phyloP scores from a whole-genome alignment of 1,284 basidiomycete genomes.

The Malassezia slooffiae region DNA sequence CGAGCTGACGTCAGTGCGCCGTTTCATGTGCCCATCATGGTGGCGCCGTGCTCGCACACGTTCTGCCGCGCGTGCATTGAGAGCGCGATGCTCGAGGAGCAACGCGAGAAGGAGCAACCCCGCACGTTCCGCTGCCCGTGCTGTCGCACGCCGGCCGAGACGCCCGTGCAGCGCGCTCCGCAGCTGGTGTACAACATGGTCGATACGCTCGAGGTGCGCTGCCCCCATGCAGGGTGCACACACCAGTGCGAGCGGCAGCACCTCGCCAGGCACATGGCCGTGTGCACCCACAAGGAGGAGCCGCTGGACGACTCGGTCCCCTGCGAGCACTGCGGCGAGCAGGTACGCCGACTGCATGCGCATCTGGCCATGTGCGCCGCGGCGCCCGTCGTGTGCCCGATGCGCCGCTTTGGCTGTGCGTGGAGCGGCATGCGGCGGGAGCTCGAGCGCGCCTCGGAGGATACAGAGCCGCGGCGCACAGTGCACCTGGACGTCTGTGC shows the following conservation, averaged over 20 bases:
- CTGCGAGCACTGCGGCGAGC: too few relatives aligned
- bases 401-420: neutral
- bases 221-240: neutral
- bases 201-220: neutral
- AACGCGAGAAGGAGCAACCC: too few relatives aligned
- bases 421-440: neutral
- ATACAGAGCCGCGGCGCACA: too few relatives aligned
- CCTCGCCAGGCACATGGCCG: neutral
- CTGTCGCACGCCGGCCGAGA: neutral
- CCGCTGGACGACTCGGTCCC: too few relatives aligned
- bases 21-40: neutral
- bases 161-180: neutral
- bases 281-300: too few relatives aligned
- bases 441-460: too few relatives aligned
- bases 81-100: neutral
- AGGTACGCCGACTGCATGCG: too few relatives aligned
- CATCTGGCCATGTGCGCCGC: neutral
- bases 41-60: neutral
- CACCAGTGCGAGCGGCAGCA: slow-evolving; percentile 1
- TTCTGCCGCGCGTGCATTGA: slow-evolving; percentile 3
- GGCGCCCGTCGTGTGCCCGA: neutral
- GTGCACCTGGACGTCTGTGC: neutral
- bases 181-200: neutral
- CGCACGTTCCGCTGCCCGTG: neutral
- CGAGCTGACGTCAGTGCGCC: slow-evolving; percentile 1